Evolutionary conservation across 768 basidiomycete genomes (phyloP).

Genomic region (Gautieria morchelliformis): DNA sequence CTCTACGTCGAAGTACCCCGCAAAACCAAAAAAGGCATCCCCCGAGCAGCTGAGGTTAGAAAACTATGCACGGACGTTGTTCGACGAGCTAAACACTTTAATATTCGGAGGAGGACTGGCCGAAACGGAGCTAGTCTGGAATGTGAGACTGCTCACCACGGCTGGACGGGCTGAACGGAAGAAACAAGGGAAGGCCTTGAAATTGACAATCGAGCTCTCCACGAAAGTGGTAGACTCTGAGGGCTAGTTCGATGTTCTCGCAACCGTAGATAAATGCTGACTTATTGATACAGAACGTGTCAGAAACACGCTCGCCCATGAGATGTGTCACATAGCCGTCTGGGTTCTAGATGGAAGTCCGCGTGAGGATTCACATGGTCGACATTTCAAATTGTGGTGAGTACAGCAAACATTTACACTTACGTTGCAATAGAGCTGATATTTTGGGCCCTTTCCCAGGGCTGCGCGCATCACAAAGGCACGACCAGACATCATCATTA

Average conservation of each 20-base stretch:
- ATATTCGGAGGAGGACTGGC: conserved; percentile 50
- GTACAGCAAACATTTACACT: conserved; percentile 10
- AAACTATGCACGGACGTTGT: conserved; percentile 49
- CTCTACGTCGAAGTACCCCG: conserved; percentile 20
- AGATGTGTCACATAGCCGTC: conserved; percentile 86
- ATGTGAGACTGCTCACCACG: conserved; percentile 51
- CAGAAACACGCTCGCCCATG: conserved; percentile 74
- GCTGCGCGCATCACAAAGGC: conserved; percentile 59
- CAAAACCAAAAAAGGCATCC: conserved; percentile 28
- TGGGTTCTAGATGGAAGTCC: conserved; percentile 71
- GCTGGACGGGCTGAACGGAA: conserved; percentile 49
- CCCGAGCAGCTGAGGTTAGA: conserved; percentile 37
- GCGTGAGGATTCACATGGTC: conserved; percentile 60
- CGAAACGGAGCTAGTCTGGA: conserved; percentile 56
- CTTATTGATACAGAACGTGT: conserved; percentile 58
- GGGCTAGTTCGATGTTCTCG: conserved; percentile 33
- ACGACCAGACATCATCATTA: conserved; percentile 61
- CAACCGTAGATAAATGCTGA: background rate
- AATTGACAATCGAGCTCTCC: conserved; percentile 66
- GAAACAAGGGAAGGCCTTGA: conserved; percentile 29
- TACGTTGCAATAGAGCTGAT: background rate
- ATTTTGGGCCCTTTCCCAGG: conserved; percentile 31
- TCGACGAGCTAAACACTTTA: conserved; percentile 44
- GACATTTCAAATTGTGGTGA: conserved; percentile 63
- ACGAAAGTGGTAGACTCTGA: conserved; percentile 71